Percentiles rank a stretch among this genome's conserved stretches.
Evolutionary conservation across 768 basidiomycete genomes (phyloP).

Genomic region (Cubamyces lactineus): DNA sequence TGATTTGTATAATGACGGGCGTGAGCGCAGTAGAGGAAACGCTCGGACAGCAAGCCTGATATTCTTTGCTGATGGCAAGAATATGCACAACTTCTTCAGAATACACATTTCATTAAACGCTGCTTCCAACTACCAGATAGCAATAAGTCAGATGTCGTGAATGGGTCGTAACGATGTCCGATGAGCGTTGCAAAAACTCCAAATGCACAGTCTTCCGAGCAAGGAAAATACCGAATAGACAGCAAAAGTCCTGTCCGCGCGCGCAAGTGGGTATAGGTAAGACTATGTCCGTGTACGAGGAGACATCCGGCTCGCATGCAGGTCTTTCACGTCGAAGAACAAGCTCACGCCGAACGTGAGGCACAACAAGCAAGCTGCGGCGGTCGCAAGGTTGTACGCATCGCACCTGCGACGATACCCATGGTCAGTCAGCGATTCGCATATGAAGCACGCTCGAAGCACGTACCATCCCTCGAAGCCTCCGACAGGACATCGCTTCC

Average conservation of each 20-base stretch:
- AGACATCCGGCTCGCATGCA: constrained; percentile 60
- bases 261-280: neutral
- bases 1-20: no score
- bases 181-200: constrained; percentile 3
- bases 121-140: constrained; percentile 19
- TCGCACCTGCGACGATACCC: constrained; percentile 60
- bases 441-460: no score
- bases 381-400: constrained; percentile 69
- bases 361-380: constrained; percentile 60
- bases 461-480: constrained; percentile 65
- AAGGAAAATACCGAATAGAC: no score
- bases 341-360: constrained; percentile 57
- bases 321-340: constrained; percentile 70
- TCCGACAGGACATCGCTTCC: constrained; percentile 66
- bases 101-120: constrained; percentile 16
- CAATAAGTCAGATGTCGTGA: constrained; percentile 25
- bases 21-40: no score
- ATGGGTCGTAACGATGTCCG: constrained; percentile 22
- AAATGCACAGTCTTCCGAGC: neutral
- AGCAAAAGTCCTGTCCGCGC: neutral
- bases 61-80: no score
- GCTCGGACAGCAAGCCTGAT: no score
- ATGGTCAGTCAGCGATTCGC: neutral
- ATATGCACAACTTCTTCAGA: no score
- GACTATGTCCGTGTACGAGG: constrained; percentile 58